A percentile compares a stretch with the other conserved stretches of the same genome.
Evolutionary conservation across 306 rosid genomes (phyloP).

Genomic region (Lathyrus oleraceus): DNA sequence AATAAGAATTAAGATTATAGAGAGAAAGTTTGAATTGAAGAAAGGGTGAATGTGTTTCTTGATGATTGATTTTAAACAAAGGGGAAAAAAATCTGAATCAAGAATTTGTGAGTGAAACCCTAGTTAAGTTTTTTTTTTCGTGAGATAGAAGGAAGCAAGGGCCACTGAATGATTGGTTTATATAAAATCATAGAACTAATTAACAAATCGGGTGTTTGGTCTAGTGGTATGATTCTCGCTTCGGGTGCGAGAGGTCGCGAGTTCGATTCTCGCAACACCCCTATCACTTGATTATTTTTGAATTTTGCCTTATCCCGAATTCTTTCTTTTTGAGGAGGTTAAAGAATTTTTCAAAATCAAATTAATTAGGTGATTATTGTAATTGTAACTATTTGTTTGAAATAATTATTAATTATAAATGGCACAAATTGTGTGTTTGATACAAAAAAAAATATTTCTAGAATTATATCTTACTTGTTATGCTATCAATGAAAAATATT

Average conservation of each 20-base stretch:
- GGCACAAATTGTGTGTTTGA: no score
- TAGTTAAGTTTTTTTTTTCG: background rate
- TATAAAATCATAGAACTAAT: rapidly evolving
- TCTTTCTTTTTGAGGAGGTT: no score
- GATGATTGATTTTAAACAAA: constrained; percentile 8
- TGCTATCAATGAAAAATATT: no score
- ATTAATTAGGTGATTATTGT: no score
- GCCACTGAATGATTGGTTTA: background rate
- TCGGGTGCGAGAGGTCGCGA: constrained; percentile 68
- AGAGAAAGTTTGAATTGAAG: constrained; percentile 3
- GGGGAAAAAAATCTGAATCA: background rate
- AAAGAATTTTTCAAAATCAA: no score
- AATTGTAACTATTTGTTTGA: no score
- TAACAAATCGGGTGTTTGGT: constrained; percentile 53
- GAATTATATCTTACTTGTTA: no score
- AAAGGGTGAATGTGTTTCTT: background rate
- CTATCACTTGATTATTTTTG: no score
- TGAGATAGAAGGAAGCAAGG: background rate
- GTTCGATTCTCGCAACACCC: constrained; percentile 80
- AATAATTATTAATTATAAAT: no score
- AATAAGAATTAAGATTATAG: background rate
- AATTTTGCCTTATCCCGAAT: no score
- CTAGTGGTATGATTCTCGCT: constrained; percentile 80
- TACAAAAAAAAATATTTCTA: no score
- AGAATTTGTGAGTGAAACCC: constrained; percentile 35